Percentiles rank a stretch among this genome's conserved stretches.
Evolutionary conservation across 2,329 filamentous ascomycete genomes (phyloP).

Genomic region (Diaporthe longicolla): DNA sequence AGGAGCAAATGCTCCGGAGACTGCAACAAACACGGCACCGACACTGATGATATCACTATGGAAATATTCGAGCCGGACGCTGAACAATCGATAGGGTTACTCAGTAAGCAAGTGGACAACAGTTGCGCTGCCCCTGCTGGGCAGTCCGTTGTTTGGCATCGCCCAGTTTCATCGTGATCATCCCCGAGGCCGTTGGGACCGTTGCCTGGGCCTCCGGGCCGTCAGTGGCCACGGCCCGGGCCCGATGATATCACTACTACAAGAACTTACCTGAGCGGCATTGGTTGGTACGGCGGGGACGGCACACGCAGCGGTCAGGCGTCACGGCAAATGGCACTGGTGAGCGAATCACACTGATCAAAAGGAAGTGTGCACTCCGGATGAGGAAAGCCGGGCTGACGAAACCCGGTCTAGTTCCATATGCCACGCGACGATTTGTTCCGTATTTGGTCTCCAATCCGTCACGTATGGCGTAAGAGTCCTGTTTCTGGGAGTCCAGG

Average conservation of each 20-base stretch:
- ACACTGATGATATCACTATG: conserved; percentile 15
- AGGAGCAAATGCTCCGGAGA: conserved; percentile 24
- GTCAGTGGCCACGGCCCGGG: neutral
- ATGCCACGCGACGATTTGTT: neutral
- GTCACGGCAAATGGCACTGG: neutral
- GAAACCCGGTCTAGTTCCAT: neutral
- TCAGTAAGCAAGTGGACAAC: neutral
- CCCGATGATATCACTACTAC: conserved; percentile 33
- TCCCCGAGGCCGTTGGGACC: neutral
- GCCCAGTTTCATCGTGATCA: neutral
- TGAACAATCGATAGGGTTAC: neutral
- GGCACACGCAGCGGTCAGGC: neutral
- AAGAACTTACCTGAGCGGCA: neutral
- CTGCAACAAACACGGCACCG: neutral
- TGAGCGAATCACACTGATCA: neutral
- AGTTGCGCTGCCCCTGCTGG: neutral
- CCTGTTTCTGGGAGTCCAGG: neutral
- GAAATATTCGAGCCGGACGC: neutral
- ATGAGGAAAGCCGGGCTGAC: conserved; percentile 25
- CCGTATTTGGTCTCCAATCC: neutral
- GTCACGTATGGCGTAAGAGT: neutral
- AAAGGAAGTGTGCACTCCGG: neutral
- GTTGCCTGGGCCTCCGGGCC: conserved; percentile 3
- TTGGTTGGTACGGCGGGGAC: neutral
- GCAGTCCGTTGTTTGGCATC: neutral